Percentiles rank a stretch among this genome's conserved stretches.
phyloP scores from a whole-genome alignment of 1,284 basidiomycete genomes.

The Porphyrellus sp. region DNA sequence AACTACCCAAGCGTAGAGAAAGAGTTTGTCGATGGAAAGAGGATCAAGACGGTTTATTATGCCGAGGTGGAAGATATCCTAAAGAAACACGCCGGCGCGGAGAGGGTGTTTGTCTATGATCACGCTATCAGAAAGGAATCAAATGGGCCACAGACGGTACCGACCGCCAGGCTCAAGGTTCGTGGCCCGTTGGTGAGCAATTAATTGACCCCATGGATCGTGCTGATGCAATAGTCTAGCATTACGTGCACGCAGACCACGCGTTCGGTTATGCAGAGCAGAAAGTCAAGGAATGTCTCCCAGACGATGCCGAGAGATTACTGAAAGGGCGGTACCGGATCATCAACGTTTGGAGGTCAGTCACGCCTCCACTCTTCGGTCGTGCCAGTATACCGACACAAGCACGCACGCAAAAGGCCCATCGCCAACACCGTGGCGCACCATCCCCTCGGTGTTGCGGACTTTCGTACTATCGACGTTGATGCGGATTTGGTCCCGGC shows the following conservation, averaged over 20 bases:
- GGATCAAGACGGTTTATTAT: neutral
- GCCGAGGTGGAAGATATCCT: neutral
- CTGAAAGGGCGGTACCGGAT: neutral
- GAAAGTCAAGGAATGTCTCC: neutral
- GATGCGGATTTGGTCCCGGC: conserved; percentile 35
- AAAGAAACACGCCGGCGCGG: neutral
- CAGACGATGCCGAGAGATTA: neutral
- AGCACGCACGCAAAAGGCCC: neutral
- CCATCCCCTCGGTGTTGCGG: conserved; percentile 46
- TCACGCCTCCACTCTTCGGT: neutral
- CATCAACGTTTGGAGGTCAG: conserved; percentile 2
- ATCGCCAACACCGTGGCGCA: conserved; percentile 34
- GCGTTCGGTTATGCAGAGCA: neutral
- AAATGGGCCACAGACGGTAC: neutral
- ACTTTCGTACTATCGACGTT: conserved; percentile 41
- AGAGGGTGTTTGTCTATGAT: neutral
- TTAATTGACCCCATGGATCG: neutral
- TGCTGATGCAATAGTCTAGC: neutral
- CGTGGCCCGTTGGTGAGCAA: neutral
- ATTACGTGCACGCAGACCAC: neutral
- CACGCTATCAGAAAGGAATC: neutral
- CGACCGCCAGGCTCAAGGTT: neutral
- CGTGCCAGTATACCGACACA: neutral
- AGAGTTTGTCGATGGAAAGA: neutral
- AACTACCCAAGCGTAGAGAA: neutral